Conservation (phyloP, 2,329 filamentous ascomycete species). For the Ophiostoma himal-ulmi region DNA sequence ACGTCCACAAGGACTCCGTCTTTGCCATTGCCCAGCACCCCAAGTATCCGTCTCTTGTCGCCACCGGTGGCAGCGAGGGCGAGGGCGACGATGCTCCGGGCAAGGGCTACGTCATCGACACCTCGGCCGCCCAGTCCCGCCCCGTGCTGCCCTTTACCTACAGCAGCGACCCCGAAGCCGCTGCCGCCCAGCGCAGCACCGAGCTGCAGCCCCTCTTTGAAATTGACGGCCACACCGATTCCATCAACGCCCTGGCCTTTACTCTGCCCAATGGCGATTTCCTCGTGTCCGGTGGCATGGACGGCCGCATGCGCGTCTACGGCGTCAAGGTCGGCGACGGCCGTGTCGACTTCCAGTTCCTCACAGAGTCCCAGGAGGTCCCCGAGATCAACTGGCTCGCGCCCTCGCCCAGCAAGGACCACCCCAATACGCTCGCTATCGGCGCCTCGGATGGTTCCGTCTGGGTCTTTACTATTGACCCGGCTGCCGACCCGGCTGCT, state of each 20-base stretch:
- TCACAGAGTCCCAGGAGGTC: slow-evolving; percentile 80
- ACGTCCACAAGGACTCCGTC: slow-evolving; percentile 81
- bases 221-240: slow-evolving; percentile 87
- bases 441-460: slow-evolving; percentile 87
- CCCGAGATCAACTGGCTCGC: slow-evolving; percentile 91
- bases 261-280: slow-evolving; percentile 78
- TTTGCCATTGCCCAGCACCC: slow-evolving; percentile 96
- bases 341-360: slow-evolving; percentile 45
- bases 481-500: slow-evolving; percentile 47
- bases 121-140: slow-evolving; percentile 53
- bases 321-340: slow-evolving; percentile 37
- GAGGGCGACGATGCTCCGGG: slow-evolving; percentile 59
- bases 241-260: slow-evolving; percentile 79
- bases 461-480: slow-evolving; percentile 88
- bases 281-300: slow-evolving; percentile 78
- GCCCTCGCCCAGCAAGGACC: slow-evolving; percentile 64
- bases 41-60: slow-evolving; percentile 65
- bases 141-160: slow-evolving; percentile 74
- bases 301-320: slow-evolving; percentile 74
- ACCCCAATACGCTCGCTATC: slow-evolving; percentile 77
- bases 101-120: slow-evolving; percentile 80
- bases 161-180: slow-evolving; percentile 55
- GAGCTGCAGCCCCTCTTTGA: slow-evolving; percentile 61
- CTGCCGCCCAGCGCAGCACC: slow-evolving; percentile 43
- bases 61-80: slow-evolving; percentile 72